These are phyloP conservation scores for Xerocomus brunneocitrinus DNA, from an alignment of 768 basidiomycete species.

Conservation along the genomic window DNA sequence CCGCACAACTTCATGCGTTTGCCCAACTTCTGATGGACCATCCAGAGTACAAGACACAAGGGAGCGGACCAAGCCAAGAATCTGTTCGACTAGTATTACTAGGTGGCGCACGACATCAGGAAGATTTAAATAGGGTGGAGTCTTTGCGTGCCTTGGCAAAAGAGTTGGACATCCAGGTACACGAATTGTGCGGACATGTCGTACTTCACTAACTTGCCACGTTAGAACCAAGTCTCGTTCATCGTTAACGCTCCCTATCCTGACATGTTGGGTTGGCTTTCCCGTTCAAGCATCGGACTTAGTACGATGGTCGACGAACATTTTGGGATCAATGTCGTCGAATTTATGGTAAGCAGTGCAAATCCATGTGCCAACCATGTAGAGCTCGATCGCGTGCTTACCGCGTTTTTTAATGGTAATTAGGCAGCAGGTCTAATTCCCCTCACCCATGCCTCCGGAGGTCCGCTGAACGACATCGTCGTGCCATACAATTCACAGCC, in stretches of 20 bases:
- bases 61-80: conserved; percentile 14
- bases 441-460: conserved; percentile 88
- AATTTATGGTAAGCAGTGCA: conserved; percentile 76
- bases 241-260: conserved; percentile 79
- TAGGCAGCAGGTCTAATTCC: conserved; percentile 94
- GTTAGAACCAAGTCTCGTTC: conserved; percentile 68
- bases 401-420: conserved; percentile 1
- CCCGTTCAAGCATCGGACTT: conserved; percentile 74
- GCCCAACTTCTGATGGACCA: conserved; percentile 49
- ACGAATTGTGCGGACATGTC: conserved; percentile 10
- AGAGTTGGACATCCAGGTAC: conserved; percentile 62
- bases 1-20: conserved; percentile 72
- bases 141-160: conserved; percentile 52
- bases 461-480: conserved; percentile 88
- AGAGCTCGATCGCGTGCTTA: conserved; percentile 9
- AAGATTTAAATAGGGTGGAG: conserved; percentile 67
- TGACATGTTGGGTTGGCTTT: conserved; percentile 65
- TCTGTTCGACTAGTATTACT: conserved; percentile 65
- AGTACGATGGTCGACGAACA: conserved; percentile 99
- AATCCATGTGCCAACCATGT: neutral
- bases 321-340: conserved; percentile 96
- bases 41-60: conserved; percentile 47
- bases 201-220: conserved; percentile 2
- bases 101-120: conserved; percentile 79
- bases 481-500: conserved; percentile 67